Percentiles rank a stretch among this genome's conserved stretches.
Evolutionary conservation across 306 rosid species (phyloP).

Genomic region (Carpinus viminea): DNA sequence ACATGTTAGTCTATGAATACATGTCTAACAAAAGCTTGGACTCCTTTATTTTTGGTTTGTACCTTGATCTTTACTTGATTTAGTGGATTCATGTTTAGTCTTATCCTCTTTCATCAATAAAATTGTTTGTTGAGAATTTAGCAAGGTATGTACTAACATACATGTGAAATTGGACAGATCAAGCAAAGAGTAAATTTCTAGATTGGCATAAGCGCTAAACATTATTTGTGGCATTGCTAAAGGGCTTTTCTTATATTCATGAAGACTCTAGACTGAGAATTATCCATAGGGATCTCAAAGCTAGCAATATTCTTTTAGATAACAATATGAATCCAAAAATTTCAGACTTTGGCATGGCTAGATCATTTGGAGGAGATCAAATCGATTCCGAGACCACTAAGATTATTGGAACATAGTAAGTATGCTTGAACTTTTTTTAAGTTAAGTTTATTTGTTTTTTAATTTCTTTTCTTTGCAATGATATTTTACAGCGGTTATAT

Average conservation of each 20-base stretch:
- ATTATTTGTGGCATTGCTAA: conserved; percentile 30
- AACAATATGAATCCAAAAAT: conserved; percentile 57
- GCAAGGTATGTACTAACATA: background rate
- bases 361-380: conserved; percentile 50
- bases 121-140: background rate
- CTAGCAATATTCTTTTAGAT: conserved; percentile 51
- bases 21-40: conserved; percentile 46
- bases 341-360: conserved; percentile 60
- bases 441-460: background rate
- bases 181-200: background rate
- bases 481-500: conserved; percentile 49
- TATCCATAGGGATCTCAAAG: conserved; percentile 49
- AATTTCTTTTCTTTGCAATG: background rate
- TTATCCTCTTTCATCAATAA: background rate
- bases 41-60: conserved; percentile 41
- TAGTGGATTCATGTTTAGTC: background rate
- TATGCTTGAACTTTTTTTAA: background rate
- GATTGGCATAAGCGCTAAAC: conserved; percentile 29
- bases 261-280: conserved; percentile 35
- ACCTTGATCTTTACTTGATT: background rate
- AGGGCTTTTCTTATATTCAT: conserved; percentile 35
- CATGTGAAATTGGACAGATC: conserved; percentile 6
- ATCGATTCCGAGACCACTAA: conserved; percentile 39
- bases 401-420: conserved; percentile 63
- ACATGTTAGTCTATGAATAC: conserved; percentile 40